Conservation (phyloP, 768 basidiomycete species). For the Rhizopogon roseolus region DNA sequence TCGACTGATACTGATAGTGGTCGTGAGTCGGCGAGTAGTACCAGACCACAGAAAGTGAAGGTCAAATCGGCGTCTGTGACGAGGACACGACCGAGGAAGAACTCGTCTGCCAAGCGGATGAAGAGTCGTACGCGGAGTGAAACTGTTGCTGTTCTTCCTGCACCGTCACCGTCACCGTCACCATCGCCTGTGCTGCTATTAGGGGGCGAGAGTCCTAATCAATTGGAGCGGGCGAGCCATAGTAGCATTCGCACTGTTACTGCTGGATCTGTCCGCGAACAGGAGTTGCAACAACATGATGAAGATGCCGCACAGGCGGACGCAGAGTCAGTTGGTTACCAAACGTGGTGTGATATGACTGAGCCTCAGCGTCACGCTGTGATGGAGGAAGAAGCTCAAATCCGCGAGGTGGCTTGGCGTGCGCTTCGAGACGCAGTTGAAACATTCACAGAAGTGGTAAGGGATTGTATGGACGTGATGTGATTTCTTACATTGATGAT, state of each 20-base stretch:
- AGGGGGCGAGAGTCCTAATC: constrained; percentile 8
- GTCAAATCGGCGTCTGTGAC: constrained; percentile 22
- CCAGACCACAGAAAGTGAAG: background rate
- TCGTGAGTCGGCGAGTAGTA: constrained; percentile 13
- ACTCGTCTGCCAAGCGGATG: constrained; percentile 15
- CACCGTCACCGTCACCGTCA: constrained; percentile 17
- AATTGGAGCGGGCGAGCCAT: constrained; percentile 45
- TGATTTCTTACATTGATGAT: background rate
- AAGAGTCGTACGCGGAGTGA: constrained; percentile 57
- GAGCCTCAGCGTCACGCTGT: constrained; percentile 21
- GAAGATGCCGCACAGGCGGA: constrained; percentile 22
- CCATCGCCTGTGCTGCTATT: constrained; percentile 4
- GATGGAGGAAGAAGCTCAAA: constrained; percentile 42
- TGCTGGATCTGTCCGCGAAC: constrained; percentile 43
- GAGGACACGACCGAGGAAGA: constrained; percentile 26
- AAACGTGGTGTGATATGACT: constrained; percentile 24
- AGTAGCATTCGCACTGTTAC: constrained; percentile 73
- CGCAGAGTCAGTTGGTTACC: constrained; percentile 12
- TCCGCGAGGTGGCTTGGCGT: constrained; percentile 53
- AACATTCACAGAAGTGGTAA: constrained; percentile 57
- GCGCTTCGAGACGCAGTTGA: constrained; percentile 54
- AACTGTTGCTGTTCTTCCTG: constrained; percentile 59
- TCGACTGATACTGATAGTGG: constrained; percentile 56
- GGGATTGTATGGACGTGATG: constrained; percentile 4
- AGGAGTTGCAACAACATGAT: constrained; percentile 20